A percentile compares a stretch with the other conserved stretches of the same genome.
Conservation (phyloP, 202 grass and related monocot genomes). For the Tripidium arundinaceum region DNA sequence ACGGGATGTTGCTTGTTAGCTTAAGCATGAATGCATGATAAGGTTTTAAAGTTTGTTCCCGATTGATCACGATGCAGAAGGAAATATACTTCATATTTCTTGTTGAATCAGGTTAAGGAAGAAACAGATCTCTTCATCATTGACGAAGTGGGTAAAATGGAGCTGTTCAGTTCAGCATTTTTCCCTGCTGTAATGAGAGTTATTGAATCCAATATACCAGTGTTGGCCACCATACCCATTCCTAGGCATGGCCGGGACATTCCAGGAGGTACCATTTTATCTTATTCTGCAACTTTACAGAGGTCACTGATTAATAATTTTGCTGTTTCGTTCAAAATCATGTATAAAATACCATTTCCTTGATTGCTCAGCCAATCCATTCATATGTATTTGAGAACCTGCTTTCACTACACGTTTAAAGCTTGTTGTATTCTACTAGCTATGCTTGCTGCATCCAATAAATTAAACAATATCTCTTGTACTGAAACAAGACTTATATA, state of each 20-base stretch:
- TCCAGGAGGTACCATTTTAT: slow-evolving; percentile 64
- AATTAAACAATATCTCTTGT: neutral
- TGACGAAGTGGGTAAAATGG: slow-evolving; percentile 98
- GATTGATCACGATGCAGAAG: neutral
- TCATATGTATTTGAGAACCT: neutral
- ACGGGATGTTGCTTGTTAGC: neutral
- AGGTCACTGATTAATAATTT: neutral
- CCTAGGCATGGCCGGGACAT: slow-evolving; percentile 74
- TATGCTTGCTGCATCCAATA: neutral
- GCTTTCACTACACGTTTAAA: neutral
- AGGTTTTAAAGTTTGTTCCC: neutral
- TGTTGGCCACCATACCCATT: slow-evolving; percentile 68
- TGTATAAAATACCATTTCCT: neutral
- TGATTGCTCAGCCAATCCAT: neutral
- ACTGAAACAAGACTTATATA: neutral
- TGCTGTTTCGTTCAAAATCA: neutral
- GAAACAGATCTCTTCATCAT: slow-evolving; percentile 80
- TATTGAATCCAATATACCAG: slow-evolving; percentile 72
- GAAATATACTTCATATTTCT: neutral
- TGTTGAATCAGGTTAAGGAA: slow-evolving; percentile 64
- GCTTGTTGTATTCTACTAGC: neutral
- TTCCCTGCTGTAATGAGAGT: slow-evolving; percentile 82
- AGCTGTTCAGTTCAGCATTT: slow-evolving; percentile 73
- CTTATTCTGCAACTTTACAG: neutral
- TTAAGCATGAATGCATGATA: neutral